These are phyloP conservation scores for Crucibulum laeve DNA, from an alignment of 768 basidiomycete genomes.

Conservation along the genomic window DNA sequence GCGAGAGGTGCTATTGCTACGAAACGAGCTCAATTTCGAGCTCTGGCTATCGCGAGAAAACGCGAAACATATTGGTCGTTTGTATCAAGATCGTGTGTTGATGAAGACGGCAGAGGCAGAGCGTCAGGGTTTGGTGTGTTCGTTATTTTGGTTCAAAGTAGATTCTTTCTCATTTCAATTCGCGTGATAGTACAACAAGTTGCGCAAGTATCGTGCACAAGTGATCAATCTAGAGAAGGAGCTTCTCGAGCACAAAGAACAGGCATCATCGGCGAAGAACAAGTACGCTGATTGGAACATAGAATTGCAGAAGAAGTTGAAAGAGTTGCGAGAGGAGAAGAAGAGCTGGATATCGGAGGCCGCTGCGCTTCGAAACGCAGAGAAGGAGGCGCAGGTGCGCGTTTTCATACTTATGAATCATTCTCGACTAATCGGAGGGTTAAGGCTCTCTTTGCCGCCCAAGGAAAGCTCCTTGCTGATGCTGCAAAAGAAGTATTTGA, in stretches of 20 bases:
- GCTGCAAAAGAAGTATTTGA: conserved; percentile 67
- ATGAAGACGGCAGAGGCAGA: conserved; percentile 77
- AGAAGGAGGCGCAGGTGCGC: conserved; percentile 65
- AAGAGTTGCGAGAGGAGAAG: conserved; percentile 75
- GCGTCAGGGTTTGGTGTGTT: conserved; percentile 71
- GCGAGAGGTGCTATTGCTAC: conserved; percentile 66
- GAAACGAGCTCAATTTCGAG: conserved; percentile 84
- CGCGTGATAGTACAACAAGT: conserved; percentile 68
- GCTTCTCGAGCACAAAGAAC: conserved; percentile 67
- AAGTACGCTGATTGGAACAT: conserved; percentile 84
- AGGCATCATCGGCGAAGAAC: conserved; percentile 68
- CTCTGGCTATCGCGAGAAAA: conserved; percentile 81
- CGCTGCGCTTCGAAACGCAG: conserved; percentile 58
- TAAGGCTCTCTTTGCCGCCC: conserved; percentile 65
- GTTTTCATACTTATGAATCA: neutral
- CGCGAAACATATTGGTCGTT: conserved; percentile 73
- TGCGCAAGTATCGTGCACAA: conserved; percentile 71
- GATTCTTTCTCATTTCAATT: neutral
- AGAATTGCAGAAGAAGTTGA: conserved; percentile 74
- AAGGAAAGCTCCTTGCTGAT: conserved; percentile 64
- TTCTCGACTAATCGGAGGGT: conserved; percentile 3
- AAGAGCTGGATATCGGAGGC: conserved; percentile 72
- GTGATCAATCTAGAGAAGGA: conserved; percentile 65
- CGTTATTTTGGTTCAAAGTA: neutral
- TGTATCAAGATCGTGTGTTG: conserved; percentile 70